Evolutionary conservation across 352 stramenopile species (phyloP), one percentile per base, ranked within the genome.

Genomic region (Pythium dissimile): DNA sequence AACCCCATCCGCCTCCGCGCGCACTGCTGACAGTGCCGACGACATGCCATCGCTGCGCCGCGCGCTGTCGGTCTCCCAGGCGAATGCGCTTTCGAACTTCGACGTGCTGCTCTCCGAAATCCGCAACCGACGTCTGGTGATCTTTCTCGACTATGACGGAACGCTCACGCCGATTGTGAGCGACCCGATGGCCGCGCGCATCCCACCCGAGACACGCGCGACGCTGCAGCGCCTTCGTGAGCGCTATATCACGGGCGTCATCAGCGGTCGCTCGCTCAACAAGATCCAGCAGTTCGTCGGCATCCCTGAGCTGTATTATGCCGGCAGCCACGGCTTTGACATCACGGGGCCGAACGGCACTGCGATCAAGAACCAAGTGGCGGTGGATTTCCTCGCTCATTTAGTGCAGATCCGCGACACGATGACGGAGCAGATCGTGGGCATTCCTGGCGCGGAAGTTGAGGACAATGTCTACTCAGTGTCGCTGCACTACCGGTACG

Each of bases 381-480:
- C 84, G 2, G 69, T 73, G n/a, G 77, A 90, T 34, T 92, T 90
- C 39, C 59, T 94, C 2, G 59, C 62, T 11, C 77, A 92, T 35
- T 49, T 94, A 67, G 66, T 81, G 42, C 54, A 79, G 39, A 37
- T 91, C 43, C 73, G 80, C 13, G 81, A 91, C 26, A 39, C 71
- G 20, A 47, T 95, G 23, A 45, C 31, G 20, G 45, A 64, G 18
- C 45, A 74, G n/a, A 72, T 89, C 32, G 64, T 69, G 27, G 66
- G 60, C 11, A 75, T 93, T 27, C 53, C 68, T 10, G 75, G 80
- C n/a, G 80, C 86, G 1, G 69, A 86, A 48, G 84, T 97, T 20
- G 88, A 97, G 59, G 86, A 96, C 66, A 97, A 97, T 59, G 67
- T 94, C 2, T 97, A 92, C 47, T 94, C 83, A 1, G 72, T 97